A percentile compares a stretch with the other conserved stretches of the same genome.
Evolutionary conservation across 192 early-diverging fungal genomes (phyloP).

Genomic region (Coemansia sp.): DNA sequence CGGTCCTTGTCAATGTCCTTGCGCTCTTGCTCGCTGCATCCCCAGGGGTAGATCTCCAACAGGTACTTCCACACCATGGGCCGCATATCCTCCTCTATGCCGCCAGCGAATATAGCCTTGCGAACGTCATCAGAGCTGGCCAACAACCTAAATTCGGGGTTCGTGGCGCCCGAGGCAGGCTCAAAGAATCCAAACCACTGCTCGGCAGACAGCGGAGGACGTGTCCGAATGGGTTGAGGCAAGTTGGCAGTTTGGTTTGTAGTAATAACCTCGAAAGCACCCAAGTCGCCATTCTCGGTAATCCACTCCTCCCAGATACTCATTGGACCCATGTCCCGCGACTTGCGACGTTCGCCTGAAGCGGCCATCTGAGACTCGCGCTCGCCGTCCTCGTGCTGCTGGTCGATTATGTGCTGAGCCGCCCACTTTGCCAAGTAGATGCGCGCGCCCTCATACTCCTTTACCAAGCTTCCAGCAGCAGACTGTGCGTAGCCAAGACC

Average conservation of each 20-base stretch:
- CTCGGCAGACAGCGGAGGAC: slow-evolving; percentile 62
- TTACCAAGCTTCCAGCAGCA: slow-evolving; percentile 63
- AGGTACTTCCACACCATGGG: slow-evolving; percentile 92
- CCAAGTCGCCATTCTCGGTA: slow-evolving; percentile 46
- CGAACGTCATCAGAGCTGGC: slow-evolving; percentile 61
- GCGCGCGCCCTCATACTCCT: slow-evolving; percentile 81
- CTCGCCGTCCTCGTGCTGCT: slow-evolving; percentile 58
- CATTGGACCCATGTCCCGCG: slow-evolving; percentile 13
- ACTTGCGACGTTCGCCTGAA: slow-evolving; percentile 7
- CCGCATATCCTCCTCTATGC: slow-evolving; percentile 80
- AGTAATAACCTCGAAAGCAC: slow-evolving; percentile 52
- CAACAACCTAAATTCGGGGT: slow-evolving; percentile 46
- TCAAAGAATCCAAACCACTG: slow-evolving; percentile 79
- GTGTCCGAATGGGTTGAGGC: slow-evolving; percentile 52
- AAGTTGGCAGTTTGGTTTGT: slow-evolving; percentile 35
- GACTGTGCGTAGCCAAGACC: slow-evolving; percentile 60
- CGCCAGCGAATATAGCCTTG: slow-evolving; percentile 71
- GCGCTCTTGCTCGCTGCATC: slow-evolving; percentile 75
- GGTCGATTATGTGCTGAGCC: slow-evolving; percentile 59
- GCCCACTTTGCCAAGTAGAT: slow-evolving; percentile 84
- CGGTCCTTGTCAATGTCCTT: slow-evolving; percentile 59
- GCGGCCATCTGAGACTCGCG: slow-evolving; percentile 36
- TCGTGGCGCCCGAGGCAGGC: slow-evolving; percentile 15
- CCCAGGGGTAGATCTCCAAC: slow-evolving; percentile 83
- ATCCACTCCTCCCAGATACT: slow-evolving; percentile 61